A percentile compares a stretch with the other conserved stretches of the same genome.
phyloP scores from a whole-genome alignment of 2,329 filamentous ascomycete species.

The Stagonosporopsis tanaceti region DNA sequence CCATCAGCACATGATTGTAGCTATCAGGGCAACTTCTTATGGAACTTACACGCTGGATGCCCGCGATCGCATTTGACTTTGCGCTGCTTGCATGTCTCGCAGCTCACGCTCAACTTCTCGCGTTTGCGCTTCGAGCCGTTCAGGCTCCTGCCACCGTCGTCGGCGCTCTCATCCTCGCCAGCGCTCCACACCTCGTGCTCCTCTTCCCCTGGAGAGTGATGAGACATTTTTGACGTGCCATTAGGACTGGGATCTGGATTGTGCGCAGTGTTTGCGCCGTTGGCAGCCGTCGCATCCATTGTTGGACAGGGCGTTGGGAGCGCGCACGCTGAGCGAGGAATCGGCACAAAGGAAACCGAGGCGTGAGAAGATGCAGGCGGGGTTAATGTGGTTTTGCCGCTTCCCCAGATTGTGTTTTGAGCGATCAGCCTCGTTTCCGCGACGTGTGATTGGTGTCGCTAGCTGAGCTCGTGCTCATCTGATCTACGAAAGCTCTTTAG shows the following conservation, averaged over 20 bases:
- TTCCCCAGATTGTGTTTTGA: constrained; percentile 37
- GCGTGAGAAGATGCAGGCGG: constrained; percentile 27
- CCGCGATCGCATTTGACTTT: constrained; percentile 77
- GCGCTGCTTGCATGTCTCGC: constrained; percentile 78
- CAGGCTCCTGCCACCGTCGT: constrained; percentile 48
- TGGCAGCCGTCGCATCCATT: constrained; percentile 41
- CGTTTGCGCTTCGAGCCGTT: constrained; percentile 59
- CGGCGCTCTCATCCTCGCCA: constrained; percentile 51
- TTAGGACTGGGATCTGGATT: constrained; percentile 44
- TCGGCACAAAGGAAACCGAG: constrained; percentile 14
- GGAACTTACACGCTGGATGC: constrained; percentile 68
- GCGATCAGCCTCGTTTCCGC: constrained; percentile 11
- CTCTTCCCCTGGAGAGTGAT: constrained; percentile 45
- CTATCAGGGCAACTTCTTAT: no score
- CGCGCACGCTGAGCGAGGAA: constrained; percentile 32
- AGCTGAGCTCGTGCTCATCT: constrained; percentile 12
- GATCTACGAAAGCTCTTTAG: constrained; percentile 19
- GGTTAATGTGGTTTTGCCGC: constrained; percentile 27
- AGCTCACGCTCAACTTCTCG: constrained; percentile 58
- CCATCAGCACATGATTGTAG: constrained; percentile 3
- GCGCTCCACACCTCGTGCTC: constrained; percentile 46
- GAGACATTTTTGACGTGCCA: constrained; percentile 41
- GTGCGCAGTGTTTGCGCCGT: constrained; percentile 28
- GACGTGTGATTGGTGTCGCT: constrained; percentile 24
- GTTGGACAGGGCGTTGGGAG: constrained; percentile 31